Evolutionary conservation across 257 asterid species (phyloP).

Genomic region (Salvia miltiorrhiza): DNA sequence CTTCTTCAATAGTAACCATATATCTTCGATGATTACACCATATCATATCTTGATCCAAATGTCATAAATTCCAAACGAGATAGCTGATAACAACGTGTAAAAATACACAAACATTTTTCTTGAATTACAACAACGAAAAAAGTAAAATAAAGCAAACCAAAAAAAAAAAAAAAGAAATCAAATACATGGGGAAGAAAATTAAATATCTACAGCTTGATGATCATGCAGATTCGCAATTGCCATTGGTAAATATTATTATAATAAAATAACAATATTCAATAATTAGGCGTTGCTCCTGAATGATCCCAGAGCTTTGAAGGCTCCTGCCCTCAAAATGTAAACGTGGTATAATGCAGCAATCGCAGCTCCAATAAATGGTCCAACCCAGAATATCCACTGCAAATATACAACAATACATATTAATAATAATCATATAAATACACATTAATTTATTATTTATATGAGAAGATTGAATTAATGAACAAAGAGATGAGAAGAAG

Average conservation of each 20-base stretch:
- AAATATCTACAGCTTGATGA: constrained; percentile 22
- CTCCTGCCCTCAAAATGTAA: constrained; percentile 35
- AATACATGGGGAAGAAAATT: constrained; percentile 12
- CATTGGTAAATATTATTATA: neutral
- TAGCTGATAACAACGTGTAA: neutral
- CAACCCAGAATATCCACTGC: constrained; percentile 57
- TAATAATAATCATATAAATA: no score
- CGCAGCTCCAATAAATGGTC: constrained; percentile 47
- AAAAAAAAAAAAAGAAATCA: neutral
- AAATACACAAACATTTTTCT: constrained; percentile 21
- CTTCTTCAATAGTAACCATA: no score
- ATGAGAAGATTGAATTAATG: neutral
- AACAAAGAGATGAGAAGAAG: no score
- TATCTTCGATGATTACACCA: no score
- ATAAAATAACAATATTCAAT: neutral
- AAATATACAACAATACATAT: neutral
- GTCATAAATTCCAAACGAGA: neutral
- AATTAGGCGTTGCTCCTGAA: constrained; percentile 43
- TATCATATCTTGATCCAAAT: no score
- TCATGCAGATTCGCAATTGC: neutral
- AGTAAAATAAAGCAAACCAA: neutral
- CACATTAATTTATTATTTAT: no score
- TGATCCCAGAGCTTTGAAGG: constrained; percentile 42
- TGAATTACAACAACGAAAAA: constrained; percentile 1
- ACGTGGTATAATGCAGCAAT: constrained; percentile 44